phyloP scores from a whole-genome alignment of 2,329 filamentous ascomycete species.

The Trichoderma harzianum region DNA sequence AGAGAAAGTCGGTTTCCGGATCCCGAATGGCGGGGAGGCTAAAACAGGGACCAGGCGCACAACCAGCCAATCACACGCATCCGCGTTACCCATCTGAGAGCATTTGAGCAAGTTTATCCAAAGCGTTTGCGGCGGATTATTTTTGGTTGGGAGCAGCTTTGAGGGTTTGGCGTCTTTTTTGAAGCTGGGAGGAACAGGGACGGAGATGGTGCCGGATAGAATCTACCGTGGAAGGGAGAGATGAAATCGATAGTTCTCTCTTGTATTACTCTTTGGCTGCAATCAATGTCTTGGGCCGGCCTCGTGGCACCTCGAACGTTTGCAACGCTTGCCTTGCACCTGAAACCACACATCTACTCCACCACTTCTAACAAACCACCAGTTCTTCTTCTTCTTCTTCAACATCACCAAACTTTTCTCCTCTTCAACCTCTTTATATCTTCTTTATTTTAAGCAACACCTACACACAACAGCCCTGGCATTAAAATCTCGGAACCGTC shows the following conservation, averaged over 20 bases:
- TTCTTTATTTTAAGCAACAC: background rate
- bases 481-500: background rate
- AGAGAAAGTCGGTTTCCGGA: background rate
- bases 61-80: background rate
- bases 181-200: no score
- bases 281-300: background rate
- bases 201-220: no score
- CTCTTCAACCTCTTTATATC: background rate
- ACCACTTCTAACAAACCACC: background rate
- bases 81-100: conserved; percentile 28
- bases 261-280: background rate
- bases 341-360: background rate
- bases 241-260: background rate
- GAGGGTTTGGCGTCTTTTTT: no score
- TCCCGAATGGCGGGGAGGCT: background rate
- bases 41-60: background rate
- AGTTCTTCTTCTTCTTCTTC: background rate
- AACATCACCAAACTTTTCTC: background rate
- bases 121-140: background rate
- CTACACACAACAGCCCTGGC: background rate
- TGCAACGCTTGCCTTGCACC: background rate
- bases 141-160: no score
- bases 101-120: conserved; percentile 39
- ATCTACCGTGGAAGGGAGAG: background rate
- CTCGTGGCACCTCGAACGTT: background rate